These are phyloP conservation scores for Pleurotus tuoliensis DNA, from an alignment of 768 basidiomycete species.

Conservation along the genomic window DNA sequence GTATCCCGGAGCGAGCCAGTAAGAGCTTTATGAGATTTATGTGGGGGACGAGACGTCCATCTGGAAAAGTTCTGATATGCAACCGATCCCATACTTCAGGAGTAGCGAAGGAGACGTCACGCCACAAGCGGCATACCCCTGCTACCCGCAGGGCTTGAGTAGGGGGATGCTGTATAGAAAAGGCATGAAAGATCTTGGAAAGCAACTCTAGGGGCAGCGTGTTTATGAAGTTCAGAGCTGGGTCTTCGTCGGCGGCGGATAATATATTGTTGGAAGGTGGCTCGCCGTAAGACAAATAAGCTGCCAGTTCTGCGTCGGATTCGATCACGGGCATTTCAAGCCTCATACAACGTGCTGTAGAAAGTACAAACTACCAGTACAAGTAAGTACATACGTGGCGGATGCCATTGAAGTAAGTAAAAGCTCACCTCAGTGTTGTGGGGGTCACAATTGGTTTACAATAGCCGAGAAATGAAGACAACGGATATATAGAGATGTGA, in stretches of 20 bases:
- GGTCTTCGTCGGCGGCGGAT: neutral
- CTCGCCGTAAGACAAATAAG: neutral
- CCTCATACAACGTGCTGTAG: too few relatives aligned
- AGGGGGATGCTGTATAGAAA: conserved; percentile 12
- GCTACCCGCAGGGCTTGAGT: conserved; percentile 27
- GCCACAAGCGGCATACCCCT: conserved; percentile 28
- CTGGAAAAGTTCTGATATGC: neutral
- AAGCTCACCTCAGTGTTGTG: too few relatives aligned
- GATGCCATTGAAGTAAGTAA: too few relatives aligned
- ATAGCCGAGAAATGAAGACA: too few relatives aligned
- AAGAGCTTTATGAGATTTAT: conserved; percentile 12
- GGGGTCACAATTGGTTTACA: too few relatives aligned
- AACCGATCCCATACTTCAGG: conserved; percentile 29
- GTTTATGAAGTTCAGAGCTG: neutral
- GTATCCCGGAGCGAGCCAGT: conserved; percentile 1
- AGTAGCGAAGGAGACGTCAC: conserved; percentile 20
- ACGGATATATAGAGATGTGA: too few relatives aligned
- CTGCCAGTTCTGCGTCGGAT: neutral
- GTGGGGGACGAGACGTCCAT: conserved; percentile 16
- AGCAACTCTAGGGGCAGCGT: neutral
- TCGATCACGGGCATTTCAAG: neutral
- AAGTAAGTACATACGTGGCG: too few relatives aligned
- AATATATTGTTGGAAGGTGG: neutral
- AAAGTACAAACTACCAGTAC: too few relatives aligned
- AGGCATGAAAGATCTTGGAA: neutral